Evolutionary conservation across 441 rosid genomes (phyloP), one percentile per base, ranked within the genome.

Genomic region (Gossypium schwendimanii): DNA sequence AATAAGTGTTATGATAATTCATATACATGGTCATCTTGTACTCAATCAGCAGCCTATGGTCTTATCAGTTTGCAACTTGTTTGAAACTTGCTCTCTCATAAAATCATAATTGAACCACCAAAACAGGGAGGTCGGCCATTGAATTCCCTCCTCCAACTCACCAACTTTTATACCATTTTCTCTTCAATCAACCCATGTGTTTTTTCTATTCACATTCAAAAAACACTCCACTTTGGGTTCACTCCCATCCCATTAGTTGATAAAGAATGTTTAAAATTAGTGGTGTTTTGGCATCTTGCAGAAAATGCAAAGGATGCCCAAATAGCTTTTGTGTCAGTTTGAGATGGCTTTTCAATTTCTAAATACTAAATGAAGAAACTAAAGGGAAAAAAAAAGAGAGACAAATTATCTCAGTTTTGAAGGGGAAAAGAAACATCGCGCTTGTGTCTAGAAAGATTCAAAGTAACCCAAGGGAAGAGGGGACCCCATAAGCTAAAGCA

Each of bases 31-130:
- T 18, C 63, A 59, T 59, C 63, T 6, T 28, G 6, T 26, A 6
- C 41, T 24, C 14, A 28, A 10, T 60, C 15, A 41, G 66, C 66
- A 31, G 21, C 6, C 23, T n/a, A 61, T 15, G 15, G 61, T 28
- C 64, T 31, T 33, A 33, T 62, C 66, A 15, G 9, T 17, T 61
- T 61, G 45, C 65, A 31, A 61, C 65, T 61, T 61, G 65, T 61
- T 26, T 31, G 31, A 26, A 26, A 26, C 31, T 31, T 4, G 33
- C 33, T 31, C 33, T 4, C 33, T 31, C 6, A 5, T 31, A 31
- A 31, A 31, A 4, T 62, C 47, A 62, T 62, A 62, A 33, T 17
- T 62, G 45, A 61, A n/a, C 65, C 65, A 31, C 33, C 31, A 11
- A 26, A 58, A 23, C 11, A 21, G 36, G 15, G 17, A 23, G 62